These are phyloP conservation scores for Exophiala sideris DNA, from an alignment of 2,329 filamentous ascomycete species.

Conservation along the genomic window DNA sequence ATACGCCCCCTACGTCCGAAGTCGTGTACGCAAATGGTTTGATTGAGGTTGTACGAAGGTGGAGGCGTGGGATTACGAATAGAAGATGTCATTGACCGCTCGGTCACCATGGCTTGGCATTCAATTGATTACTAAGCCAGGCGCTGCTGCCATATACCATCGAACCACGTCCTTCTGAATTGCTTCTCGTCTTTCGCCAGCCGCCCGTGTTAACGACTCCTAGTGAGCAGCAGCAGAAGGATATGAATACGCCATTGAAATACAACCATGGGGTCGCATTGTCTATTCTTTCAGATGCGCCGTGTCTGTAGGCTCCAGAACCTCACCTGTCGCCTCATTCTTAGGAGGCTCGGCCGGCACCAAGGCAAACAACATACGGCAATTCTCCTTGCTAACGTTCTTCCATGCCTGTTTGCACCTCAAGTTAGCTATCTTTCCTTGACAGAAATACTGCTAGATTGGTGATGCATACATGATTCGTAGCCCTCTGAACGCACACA, in stretches of 20 bases:
- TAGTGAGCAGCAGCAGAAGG: too few species aligned
- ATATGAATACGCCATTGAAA: too few species aligned
- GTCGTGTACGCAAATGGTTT: background rate
- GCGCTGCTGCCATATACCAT: too few species aligned
- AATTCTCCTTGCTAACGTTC: conserved; percentile 21
- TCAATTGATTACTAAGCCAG: too few species aligned
- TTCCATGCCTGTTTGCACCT: conserved; percentile 18
- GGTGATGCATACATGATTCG: conserved; percentile 22
- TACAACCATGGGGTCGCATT: background rate
- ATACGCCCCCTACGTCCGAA: conserved; percentile 5
- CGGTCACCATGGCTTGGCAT: too few species aligned
- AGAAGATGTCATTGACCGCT: background rate
- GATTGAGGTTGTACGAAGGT: conserved; percentile 8
- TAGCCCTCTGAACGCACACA: conserved; percentile 31
- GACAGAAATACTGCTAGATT: background rate
- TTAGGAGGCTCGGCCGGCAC: conserved; percentile 21
- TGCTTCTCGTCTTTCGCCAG: too few species aligned
- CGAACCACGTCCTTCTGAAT: too few species aligned
- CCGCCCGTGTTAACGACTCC: too few species aligned
- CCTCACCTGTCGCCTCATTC: conserved; percentile 21
- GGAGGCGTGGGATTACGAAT: background rate
- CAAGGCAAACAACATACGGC: conserved; percentile 27
- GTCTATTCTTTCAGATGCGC: conserved; percentile 9
- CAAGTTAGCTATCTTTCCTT: background rate
- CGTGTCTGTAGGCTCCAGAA: conserved; percentile 13